Conservation (phyloP, 2,329 filamentous ascomycete species). For the Sclerotinia borealis region DNA sequence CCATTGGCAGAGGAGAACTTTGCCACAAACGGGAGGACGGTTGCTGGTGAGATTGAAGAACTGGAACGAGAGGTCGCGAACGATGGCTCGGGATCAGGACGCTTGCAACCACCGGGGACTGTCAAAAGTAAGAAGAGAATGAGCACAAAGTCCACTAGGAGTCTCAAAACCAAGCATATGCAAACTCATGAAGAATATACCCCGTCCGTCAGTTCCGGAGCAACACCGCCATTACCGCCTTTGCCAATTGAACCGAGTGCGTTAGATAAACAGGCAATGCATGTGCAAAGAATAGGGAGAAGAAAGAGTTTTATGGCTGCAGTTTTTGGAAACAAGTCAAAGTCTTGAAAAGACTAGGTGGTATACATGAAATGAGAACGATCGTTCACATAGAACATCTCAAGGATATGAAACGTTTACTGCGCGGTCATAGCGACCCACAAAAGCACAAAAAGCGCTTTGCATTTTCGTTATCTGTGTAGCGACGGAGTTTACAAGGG, state of each 20-base stretch:
- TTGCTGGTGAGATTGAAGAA: constrained; percentile 61
- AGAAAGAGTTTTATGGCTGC: constrained; percentile 44
- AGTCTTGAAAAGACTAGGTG: not conserved
- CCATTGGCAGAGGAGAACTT: constrained; percentile 65
- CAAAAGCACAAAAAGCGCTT: not conserved
- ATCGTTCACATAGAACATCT: not conserved
- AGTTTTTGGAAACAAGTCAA: constrained; percentile 35
- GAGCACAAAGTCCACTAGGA: constrained; percentile 35
- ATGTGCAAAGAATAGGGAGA: constrained; percentile 32
- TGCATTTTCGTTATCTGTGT: constrained; percentile 5
- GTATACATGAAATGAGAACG: not conserved
- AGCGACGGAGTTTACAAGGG: constrained; percentile 16
- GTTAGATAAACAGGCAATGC: constrained; percentile 24
- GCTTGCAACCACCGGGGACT: constrained; percentile 18
- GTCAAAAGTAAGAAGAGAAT: constrained; percentile 32
- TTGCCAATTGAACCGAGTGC: constrained; percentile 20
- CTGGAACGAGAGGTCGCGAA: constrained; percentile 22
- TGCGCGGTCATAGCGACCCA: not conserved
- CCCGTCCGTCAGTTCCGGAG: constrained; percentile 15
- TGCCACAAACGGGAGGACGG: constrained; percentile 64
- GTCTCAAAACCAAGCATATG: constrained; percentile 21
- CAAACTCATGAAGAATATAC: constrained; percentile 26
- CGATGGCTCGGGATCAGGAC: constrained; percentile 14
- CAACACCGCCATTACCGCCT: constrained; percentile 23
- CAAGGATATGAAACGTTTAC: not conserved